Conservation (phyloP, 169 alveolate genomes). For the Plasmodium cynomolgi region DNA sequence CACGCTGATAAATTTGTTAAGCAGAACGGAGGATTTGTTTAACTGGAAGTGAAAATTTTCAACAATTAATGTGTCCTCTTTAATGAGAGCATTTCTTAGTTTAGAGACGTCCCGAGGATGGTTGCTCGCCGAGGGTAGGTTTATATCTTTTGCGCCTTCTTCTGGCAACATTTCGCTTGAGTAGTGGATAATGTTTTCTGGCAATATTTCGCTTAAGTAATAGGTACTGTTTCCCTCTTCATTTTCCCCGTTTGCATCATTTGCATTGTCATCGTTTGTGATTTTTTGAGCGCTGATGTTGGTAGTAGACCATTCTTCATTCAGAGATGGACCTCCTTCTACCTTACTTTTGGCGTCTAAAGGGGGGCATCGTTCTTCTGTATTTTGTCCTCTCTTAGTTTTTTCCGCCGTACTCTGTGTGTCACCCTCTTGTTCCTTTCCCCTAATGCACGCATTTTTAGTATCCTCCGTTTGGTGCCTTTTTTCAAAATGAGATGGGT, state of each 20-base stretch:
- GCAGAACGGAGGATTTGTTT: slow-evolving; percentile 49
- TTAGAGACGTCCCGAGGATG: not conserved
- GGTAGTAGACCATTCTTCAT: not conserved
- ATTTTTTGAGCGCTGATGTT: not conserved
- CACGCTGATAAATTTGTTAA: slow-evolving; percentile 48
- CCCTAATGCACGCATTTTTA: not conserved
- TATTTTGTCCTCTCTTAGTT: not conserved
- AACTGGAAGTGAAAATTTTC: slow-evolving; percentile 30
- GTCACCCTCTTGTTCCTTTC: not conserved
- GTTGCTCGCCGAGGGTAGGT: not conserved
- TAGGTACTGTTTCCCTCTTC: not conserved
- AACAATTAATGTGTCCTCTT: slow-evolving; percentile 6
- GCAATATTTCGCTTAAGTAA: not conserved
- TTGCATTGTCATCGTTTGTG: not conserved
- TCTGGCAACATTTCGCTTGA: not conserved
- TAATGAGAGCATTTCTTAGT: slow-evolving; percentile 12
- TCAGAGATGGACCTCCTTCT: not conserved
- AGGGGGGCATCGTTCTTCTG: not conserved
- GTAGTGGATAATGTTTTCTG: not conserved
- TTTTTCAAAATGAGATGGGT: not conserved
- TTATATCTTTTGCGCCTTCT: not conserved
- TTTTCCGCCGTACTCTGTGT: not conserved
- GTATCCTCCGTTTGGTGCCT: not conserved
- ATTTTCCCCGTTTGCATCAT: not conserved
- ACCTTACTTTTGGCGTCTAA: not conserved